Evolutionary conservation across 495 filamentous ascomycete species (phyloP).

Genomic region (Hypoxylon fragiforme): DNA sequence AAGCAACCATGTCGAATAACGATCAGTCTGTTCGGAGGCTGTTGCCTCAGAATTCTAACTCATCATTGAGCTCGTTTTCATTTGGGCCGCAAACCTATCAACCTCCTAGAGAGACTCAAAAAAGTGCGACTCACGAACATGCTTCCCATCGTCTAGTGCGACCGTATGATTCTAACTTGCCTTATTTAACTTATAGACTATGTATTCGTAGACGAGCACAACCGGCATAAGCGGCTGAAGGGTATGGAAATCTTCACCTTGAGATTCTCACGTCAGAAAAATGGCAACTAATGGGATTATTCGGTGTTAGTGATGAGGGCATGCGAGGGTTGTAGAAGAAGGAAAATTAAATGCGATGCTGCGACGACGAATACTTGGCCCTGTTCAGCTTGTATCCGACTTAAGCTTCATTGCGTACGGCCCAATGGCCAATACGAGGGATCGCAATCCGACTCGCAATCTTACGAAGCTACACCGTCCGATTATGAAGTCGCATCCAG

Average conservation of each 20-base stretch:
- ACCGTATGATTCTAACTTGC: slow-evolving; percentile 28
- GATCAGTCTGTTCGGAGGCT: slow-evolving; percentile 57
- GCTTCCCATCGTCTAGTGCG: slow-evolving; percentile 6
- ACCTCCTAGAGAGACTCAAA: slow-evolving; percentile 65
- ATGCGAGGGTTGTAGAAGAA: slow-evolving; percentile 91
- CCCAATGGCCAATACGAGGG: slow-evolving; percentile 89
- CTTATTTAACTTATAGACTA: slow-evolving; percentile 65
- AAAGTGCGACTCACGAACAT: slow-evolving; percentile 54
- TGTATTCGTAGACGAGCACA: slow-evolving; percentile 99
- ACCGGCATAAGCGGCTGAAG: slow-evolving; percentile 95
- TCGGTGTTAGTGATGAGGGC: slow-evolving; percentile 84
- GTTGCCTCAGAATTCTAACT: slow-evolving; percentile 58
- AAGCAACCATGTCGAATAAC: slow-evolving; percentile 54
- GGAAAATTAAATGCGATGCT: slow-evolving; percentile 96
- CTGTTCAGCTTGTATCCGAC: slow-evolving; percentile 87
- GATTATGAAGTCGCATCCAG: slow-evolving; percentile 48
- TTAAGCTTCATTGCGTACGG: slow-evolving; percentile 92
- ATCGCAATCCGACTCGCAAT: slow-evolving; percentile 52
- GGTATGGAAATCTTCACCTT: slow-evolving; percentile 58
- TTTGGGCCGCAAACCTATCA: slow-evolving; percentile 60
- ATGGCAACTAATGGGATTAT: slow-evolving; percentile 21
- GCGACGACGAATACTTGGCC: slow-evolving; percentile 98
- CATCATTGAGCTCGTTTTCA: slow-evolving; percentile 59
- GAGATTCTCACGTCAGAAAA: not conserved
- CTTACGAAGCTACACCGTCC: slow-evolving; percentile 50